Conservation (phyloP, 768 basidiomycete genomes). For the Kwoniella pini region DNA sequence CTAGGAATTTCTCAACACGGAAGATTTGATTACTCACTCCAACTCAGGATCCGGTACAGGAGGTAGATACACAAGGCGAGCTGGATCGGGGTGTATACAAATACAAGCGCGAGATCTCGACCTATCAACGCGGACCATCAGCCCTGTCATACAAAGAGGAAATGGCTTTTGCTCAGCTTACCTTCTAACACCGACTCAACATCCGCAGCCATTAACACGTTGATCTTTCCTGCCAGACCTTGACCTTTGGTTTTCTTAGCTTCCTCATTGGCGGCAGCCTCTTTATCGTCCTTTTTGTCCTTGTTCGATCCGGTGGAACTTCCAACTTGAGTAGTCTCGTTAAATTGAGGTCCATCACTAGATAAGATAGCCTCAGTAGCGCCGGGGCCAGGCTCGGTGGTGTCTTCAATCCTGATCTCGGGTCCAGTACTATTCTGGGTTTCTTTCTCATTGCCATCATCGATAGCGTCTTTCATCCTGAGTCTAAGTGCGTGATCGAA, state of each 20-base stretch:
- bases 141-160: no score
- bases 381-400: slow-evolving; percentile 30
- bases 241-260: slow-evolving; percentile 34
- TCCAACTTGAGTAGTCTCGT: slow-evolving; percentile 24
- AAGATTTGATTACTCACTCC: slow-evolving; percentile 57
- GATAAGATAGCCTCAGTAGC: background rate
- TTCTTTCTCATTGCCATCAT: slow-evolving; percentile 27
- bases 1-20: no score
- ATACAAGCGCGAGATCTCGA: slow-evolving; percentile 55
- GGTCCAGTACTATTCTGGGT: slow-evolving; percentile 5
- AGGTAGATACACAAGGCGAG: slow-evolving; percentile 57
- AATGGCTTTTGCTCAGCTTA: slow-evolving; percentile 1
- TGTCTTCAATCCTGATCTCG: slow-evolving; percentile 32
- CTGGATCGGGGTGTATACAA: slow-evolving; percentile 58
- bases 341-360: background rate
- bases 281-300: slow-evolving; percentile 22
- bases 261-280: slow-evolving; percentile 39
- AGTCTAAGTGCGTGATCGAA: slow-evolving; percentile 81
- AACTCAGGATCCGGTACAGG: slow-evolving; percentile 60
- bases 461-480: slow-evolving; percentile 60
- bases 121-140: slow-evolving; percentile 21
- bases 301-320: slow-evolving; percentile 21
- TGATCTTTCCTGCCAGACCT: slow-evolving; percentile 69
- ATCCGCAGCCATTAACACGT: slow-evolving; percentile 73
- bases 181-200: slow-evolving; percentile 57